These are phyloP conservation scores for Mycena indigotica DNA, from an alignment of 768 basidiomycete species.

Conservation along the genomic window DNA sequence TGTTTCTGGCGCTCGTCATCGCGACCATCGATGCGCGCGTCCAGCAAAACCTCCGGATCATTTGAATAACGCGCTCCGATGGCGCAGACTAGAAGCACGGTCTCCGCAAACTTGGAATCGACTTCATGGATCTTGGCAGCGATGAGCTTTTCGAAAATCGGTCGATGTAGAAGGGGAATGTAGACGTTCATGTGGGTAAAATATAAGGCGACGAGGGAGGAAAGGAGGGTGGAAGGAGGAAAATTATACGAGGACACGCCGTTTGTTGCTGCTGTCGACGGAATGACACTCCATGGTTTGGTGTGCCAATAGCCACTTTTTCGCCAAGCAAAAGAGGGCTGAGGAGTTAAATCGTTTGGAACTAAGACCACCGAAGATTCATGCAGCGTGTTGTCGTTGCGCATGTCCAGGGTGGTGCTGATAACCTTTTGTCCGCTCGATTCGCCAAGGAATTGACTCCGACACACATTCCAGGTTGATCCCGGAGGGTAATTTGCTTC, in stretches of 20 bases:
- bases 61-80: conserved; percentile 43
- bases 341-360: not conserved
- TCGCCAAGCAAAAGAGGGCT: not conserved
- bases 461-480: not conserved
- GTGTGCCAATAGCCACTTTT: no score
- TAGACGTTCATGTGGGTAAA: conserved; percentile 44
- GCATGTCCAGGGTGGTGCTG: not conserved
- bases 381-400: not conserved
- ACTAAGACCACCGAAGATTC: not conserved
- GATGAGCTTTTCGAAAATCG: conserved; percentile 40
- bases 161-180: conserved; percentile 53
- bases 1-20: not conserved
- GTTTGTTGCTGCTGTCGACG: not conserved
- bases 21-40: conserved; percentile 27
- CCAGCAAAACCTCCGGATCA: conserved; percentile 43
- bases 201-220: conserved; percentile 46
- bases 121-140: conserved; percentile 25
- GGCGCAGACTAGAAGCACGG: conserved; percentile 55
- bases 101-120: conserved; percentile 43
- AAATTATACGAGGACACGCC: conserved; percentile 25
- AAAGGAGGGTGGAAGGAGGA: conserved; percentile 38
- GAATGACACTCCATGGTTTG: no score
- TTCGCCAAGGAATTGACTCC: not conserved
- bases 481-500: not conserved
- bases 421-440: not conserved